Evolutionary conservation across 2,329 filamentous ascomycete genomes (phyloP).

Genomic region (Pleomassaria siparia): DNA sequence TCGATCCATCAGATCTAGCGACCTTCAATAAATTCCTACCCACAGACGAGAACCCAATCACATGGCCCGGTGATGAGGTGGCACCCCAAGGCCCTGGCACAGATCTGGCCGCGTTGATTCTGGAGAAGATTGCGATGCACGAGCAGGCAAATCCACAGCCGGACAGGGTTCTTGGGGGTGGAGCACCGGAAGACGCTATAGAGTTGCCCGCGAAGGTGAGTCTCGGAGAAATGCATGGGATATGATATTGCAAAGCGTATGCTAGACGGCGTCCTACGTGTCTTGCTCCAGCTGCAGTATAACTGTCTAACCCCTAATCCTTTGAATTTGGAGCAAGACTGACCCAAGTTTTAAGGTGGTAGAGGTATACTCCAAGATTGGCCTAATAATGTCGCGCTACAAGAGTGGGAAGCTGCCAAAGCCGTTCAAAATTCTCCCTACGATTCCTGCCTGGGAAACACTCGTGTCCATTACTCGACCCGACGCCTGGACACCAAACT

Average conservation of each 20-base stretch:
- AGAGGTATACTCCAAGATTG: conserved; percentile 92
- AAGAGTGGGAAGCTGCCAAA: conserved; percentile 97
- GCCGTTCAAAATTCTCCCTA: conserved; percentile 94
- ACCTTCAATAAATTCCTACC: conserved; percentile 90
- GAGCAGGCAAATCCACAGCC: conserved; percentile 66
- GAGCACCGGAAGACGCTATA: conserved; percentile 72
- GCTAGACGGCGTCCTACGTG: too few relatives aligned
- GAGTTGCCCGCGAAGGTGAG: conserved; percentile 89
- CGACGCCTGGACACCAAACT: conserved; percentile 75
- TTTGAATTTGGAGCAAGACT: too few relatives aligned
- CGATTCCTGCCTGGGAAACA: conserved; percentile 88
- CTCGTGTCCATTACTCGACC: conserved; percentile 83
- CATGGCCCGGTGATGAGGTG: conserved; percentile 61
- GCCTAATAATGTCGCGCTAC: conserved; percentile 85
- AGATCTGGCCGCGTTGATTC: conserved; percentile 88
- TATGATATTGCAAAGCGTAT: too few relatives aligned
- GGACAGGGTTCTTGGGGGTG: conserved; percentile 54
- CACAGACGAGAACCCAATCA: conserved; percentile 70
- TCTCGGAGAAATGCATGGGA: too few relatives aligned
- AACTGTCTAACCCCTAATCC: too few relatives aligned
- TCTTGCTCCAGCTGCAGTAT: too few relatives aligned
- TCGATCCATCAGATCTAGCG: conserved; percentile 86
- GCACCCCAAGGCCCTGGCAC: conserved; percentile 51
- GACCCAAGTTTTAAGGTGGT: too few relatives aligned
- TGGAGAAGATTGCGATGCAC: conserved; percentile 90